phyloP scores from a whole-genome alignment of 1,284 basidiomycete genomes.

The Meira nashicola region DNA sequence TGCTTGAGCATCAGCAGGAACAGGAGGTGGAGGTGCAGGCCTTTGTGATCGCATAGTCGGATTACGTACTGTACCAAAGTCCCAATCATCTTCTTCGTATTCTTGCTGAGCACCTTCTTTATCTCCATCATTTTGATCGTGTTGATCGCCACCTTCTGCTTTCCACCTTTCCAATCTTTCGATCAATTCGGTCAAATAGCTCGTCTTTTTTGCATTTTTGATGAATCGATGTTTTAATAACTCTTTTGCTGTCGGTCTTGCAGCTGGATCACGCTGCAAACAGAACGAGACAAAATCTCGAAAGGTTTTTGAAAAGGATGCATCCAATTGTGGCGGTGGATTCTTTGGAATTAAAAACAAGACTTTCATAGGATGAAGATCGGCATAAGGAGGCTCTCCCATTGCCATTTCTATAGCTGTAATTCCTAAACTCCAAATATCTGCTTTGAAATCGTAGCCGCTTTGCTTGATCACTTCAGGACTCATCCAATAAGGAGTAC shows the following conservation, averaged over 20 bases:
- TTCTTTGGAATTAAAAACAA: conserved; percentile 98
- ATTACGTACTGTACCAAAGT: conserved; percentile 43
- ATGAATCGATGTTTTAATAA: conserved; percentile 94
- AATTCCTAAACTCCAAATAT: conserved; percentile 69
- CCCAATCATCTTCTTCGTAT: conserved; percentile 34
- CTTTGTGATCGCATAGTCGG: conserved; percentile 17
- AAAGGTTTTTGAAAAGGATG: conserved; percentile 83
- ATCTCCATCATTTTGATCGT: conserved; percentile 35
- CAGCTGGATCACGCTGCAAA: conserved; percentile 82
- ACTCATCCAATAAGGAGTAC: conserved; percentile 74
- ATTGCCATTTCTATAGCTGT: conserved; percentile 95
- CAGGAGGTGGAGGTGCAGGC: no score
- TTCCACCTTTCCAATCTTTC: conserved; percentile 90
- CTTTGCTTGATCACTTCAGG: conserved; percentile 99
- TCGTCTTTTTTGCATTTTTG: conserved; percentile 86
- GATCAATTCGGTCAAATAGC: conserved; percentile 87
- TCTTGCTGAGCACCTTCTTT: neutral
- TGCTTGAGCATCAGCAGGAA: no score
- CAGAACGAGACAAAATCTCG: conserved; percentile 89
- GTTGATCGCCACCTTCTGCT: conserved; percentile 59
- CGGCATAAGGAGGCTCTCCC: conserved; percentile 95
- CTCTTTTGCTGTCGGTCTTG: conserved; percentile 90
- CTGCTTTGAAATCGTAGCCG: conserved; percentile 96
- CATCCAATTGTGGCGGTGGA: conserved; percentile 81
- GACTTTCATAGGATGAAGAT: conserved; percentile 96